Base-by-base conservation (phyloP, 345 rosid species). In the Bruguiera sexangula region DNA sequence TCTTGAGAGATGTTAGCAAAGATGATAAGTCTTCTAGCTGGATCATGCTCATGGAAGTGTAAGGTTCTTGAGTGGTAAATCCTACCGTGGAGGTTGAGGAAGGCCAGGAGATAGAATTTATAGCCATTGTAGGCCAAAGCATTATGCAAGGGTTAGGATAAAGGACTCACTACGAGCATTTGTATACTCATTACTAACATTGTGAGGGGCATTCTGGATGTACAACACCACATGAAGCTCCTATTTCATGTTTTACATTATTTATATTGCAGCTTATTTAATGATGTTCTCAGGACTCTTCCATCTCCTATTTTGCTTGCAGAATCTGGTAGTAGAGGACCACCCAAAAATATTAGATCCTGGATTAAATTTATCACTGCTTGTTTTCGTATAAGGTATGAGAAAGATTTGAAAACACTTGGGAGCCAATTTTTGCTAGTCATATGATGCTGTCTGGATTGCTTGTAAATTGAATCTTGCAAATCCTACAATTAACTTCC, bases 351-450 rank as follows among this genome's bases (percentile, higher is more conserved):
- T 79, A 82, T 88, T 64, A 81, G 82, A 72, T 73, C 80, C 50
- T 95, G 96, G 96, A 76, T 92, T 52, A 88, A 86, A 72, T 74
- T 87, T 73, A 70, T 73, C 3, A 39, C 87, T 60, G 87, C 84
- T 46, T 90, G 85, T 75, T 87, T 84, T 85, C 74, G 53, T 76
- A 75, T 60, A 39, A 92, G 97, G 96, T 88, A 81, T 72, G 88
- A 66, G 46, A 43, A 18, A 43, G 6, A 39, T 70, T 48, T 31
- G 30, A 52, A 62, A 39, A 56, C 18, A 8, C 7, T 13, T 4
- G 5, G 24, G 18, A 34, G 6, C 30, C 52, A 48, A 19, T 51
- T 24, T 69, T 51, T 63, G 54, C 67, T 59, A 24, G 21, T 24
- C 39, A 8, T 46, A 55, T 29, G n/a, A 20, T 32, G 59, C 59